Percentiles rank a stretch among this genome's conserved stretches.
phyloP scores from a whole-genome alignment of 257 asterid genomes.

The Capsicum pubescens region DNA sequence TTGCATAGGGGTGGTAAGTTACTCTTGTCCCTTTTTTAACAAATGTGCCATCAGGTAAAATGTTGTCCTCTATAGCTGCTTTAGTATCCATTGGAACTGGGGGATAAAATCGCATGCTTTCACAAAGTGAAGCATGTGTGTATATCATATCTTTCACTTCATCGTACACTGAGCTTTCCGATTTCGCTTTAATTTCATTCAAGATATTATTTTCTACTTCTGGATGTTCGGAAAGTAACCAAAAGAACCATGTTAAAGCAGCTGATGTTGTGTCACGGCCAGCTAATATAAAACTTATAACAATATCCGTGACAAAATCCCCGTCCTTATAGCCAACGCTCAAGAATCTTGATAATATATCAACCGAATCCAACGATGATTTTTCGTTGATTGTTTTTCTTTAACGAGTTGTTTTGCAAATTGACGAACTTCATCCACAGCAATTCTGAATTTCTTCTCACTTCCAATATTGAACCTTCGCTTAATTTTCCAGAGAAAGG shows the following conservation, averaged over 20 bases:
- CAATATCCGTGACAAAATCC: neutral
- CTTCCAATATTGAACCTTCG: neutral
- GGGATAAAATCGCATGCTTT: slow-evolving; percentile 9
- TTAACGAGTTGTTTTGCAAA: neutral
- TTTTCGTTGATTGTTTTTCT: neutral
- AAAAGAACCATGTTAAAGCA: slow-evolving; percentile 5
- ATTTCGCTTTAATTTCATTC: neutral
- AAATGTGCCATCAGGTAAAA: neutral
- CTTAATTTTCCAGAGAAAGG: neutral
- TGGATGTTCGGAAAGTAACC: neutral
- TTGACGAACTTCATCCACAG: slow-evolving; percentile 9
- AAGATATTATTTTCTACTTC: neutral
- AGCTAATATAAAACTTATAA: slow-evolving; percentile 9
- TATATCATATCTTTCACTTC: neutral
- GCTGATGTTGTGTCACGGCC: slow-evolving; percentile 5
- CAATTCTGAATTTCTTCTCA: neutral
- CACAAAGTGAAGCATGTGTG: slow-evolving; percentile 6
- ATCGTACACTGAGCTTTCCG: neutral
- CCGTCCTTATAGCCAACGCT: neutral
- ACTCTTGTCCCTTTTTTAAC: slow-evolving; percentile 7
- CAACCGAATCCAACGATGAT: neutral
- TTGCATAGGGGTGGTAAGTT: slow-evolving; percentile 2
- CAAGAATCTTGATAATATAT: slow-evolving; percentile 1
- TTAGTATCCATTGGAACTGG: neutral
- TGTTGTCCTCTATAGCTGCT: neutral